Evolutionary conservation across 495 filamentous ascomycete genomes (phyloP).

Genomic region (Aeminium ludgeri): DNA sequence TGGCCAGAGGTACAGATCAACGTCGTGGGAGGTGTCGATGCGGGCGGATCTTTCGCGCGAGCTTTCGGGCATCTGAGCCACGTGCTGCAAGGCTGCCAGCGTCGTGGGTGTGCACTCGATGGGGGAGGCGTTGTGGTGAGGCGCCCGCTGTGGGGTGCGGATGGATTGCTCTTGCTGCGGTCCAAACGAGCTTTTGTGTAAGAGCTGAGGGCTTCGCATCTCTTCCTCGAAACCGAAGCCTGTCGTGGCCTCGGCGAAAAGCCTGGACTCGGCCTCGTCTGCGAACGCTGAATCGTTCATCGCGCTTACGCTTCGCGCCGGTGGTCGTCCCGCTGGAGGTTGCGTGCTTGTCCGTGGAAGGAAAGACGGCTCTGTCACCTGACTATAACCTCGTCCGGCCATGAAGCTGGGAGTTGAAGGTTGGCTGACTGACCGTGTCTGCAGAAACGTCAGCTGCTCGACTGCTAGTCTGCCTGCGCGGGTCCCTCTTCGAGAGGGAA

Average conservation of each 20-base stretch:
- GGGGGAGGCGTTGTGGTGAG: background rate
- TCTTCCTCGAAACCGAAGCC: slow-evolving; percentile 12
- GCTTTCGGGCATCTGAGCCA: slow-evolving; percentile 8
- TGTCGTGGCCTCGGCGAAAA: slow-evolving; percentile 24
- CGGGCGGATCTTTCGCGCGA: background rate
- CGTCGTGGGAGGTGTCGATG: background rate
- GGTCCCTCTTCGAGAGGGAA: background rate
- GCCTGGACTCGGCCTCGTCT: slow-evolving; percentile 20
- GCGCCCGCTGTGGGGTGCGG: background rate
- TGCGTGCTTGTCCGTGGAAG: slow-evolving; percentile 10
- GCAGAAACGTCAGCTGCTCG: background rate
- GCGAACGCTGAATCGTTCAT: slow-evolving; percentile 9
- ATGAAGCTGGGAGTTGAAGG: slow-evolving; percentile 3
- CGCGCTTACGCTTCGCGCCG: slow-evolving; percentile 5
- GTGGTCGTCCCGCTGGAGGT: slow-evolving; percentile 4
- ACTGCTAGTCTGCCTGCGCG: background rate
- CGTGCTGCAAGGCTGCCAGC: slow-evolving; percentile 1
- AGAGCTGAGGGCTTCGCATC: background rate
- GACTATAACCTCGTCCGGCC: background rate
- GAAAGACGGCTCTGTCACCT: background rate
- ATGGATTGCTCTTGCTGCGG: background rate
- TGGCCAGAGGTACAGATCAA: slow-evolving; percentile 6
- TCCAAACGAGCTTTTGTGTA: background rate
- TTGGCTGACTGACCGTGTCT: slow-evolving; percentile 8
- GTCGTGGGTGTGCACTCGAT: slow-evolving; percentile 4